Conservation (phyloP, 192 early-diverging fungal genomes). For the Neocallimastix lanati region DNA sequence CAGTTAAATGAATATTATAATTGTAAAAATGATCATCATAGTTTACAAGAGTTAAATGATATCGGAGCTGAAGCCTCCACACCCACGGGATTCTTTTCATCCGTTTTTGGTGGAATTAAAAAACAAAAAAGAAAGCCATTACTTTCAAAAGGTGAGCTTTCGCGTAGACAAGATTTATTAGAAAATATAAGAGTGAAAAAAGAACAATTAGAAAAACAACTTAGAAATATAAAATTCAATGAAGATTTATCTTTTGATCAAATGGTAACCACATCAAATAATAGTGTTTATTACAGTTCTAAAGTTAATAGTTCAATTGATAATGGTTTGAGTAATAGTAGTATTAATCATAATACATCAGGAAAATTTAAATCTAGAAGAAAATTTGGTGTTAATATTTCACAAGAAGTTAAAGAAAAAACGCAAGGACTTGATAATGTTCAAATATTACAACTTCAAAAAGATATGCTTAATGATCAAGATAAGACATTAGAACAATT, state of each 20-base stretch:
- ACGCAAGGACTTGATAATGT: slow-evolving; percentile 60
- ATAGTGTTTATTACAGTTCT: no score
- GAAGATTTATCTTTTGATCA: background rate
- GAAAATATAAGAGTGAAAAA: slow-evolving; percentile 45
- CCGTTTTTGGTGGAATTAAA: background rate
- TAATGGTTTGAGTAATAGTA: background rate
- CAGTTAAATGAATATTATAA: background rate
- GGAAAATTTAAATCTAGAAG: background rate
- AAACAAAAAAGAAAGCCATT: background rate
- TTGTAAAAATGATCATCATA: background rate
- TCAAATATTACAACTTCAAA: slow-evolving; percentile 57
- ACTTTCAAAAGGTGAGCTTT: slow-evolving; percentile 51
- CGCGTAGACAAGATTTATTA: slow-evolving; percentile 62
- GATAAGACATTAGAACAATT: slow-evolving; percentile 63
- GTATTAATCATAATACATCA: background rate
- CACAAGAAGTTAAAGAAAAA: slow-evolving; percentile 53
- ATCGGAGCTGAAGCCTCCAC: background rate
- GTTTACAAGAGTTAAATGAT: background rate
- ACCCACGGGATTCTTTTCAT: background rate
- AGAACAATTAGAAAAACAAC: background rate
- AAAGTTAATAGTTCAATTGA: no score
- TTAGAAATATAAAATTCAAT: background rate
- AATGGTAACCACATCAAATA: no score
- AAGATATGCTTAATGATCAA: slow-evolving; percentile 60
- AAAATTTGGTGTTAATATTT: slow-evolving; percentile 1